Evolutionary conservation across 2,329 filamentous ascomycete genomes (phyloP), one percentile per base, ranked within the genome.

Genomic region (Calycina marina): DNA sequence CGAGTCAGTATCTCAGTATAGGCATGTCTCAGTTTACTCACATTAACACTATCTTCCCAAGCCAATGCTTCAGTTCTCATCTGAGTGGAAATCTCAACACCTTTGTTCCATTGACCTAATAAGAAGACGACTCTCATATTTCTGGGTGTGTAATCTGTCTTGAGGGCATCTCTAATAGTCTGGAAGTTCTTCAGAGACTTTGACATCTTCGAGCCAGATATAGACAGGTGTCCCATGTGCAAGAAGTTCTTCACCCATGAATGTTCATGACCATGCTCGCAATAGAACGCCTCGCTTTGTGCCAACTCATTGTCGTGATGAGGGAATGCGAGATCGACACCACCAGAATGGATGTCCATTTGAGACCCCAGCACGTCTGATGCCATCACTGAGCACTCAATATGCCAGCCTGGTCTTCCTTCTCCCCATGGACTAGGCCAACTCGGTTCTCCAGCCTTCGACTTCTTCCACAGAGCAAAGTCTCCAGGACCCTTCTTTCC

Each of bases 231-330:
- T 0, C 88, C 88, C 78, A 92, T 94, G 52, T 94, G 88, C 11
- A 94, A 53, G 58, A 94, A 96, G 58, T 94, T 93, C 52, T 90
- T 93, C 31, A 93, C 81, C 88, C 88, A 93, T 38, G 82, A 82
- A 45, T 70, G 65, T 54, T 58, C 51, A 11, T 66, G 63, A 24
- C 51, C 56, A 34, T 63, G 40, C 11, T 49, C 39, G 39, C 50
- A 50, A 46, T 47, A 92, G 55, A 82, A 88, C n/a, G 83, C 84
- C 54, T 92, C 84, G 41, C 77, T 84, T 55, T 93, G 85, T 1
- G 84, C 85, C 43, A 93, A 59, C 55, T 93, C 88, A 46, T 93
- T 94, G 55, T 90, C 86, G 56, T 86, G 86, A 54, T 93, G 86
- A 0, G 86, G 85, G 55, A 93, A 93, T 0, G 78, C 77, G 32